phyloP scores from a whole-genome alignment of 768 basidiomycete genomes.

The Auriscalpium microsporum region DNA sequence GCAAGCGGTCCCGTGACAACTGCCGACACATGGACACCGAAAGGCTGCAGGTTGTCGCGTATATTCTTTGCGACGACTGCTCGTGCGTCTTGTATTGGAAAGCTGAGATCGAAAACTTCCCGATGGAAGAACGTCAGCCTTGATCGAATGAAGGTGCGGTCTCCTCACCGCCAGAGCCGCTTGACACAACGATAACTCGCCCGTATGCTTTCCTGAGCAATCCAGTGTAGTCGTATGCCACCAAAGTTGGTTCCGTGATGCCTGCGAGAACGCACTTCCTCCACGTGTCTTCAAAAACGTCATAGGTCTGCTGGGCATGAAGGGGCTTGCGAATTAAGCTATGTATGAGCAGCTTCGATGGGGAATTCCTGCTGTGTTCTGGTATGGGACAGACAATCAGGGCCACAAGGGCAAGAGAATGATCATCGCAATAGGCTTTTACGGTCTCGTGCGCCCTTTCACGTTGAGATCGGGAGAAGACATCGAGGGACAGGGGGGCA shows the following conservation, averaged over 20 bases:
- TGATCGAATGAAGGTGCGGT: not conserved
- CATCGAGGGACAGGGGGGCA: slow-evolving; percentile 24
- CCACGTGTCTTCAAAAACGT: slow-evolving; percentile 7
- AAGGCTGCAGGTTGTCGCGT: slow-evolving; percentile 7
- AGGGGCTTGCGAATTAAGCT: not conserved
- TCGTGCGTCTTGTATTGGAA: slow-evolving; percentile 2
- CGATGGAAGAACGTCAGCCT: not conserved
- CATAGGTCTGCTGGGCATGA: not conserved
- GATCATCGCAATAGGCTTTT: slow-evolving; percentile 22
- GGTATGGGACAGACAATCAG: slow-evolving; percentile 19
- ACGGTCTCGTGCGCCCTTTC: slow-evolving; percentile 23
- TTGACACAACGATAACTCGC: slow-evolving; percentile 22
- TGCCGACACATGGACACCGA: slow-evolving; percentile 15
- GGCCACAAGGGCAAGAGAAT: slow-evolving; percentile 22
- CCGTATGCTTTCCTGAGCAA: slow-evolving; percentile 23
- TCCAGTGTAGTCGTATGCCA: slow-evolving; percentile 21
- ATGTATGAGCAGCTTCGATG: not conserved
- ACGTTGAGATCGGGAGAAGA: slow-evolving; percentile 21
- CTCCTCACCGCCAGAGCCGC: slow-evolving; percentile 11
- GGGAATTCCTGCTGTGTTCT: not conserved
- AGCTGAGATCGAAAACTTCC: not conserved
- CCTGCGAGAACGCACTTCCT: slow-evolving; percentile 16
- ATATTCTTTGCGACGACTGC: slow-evolving; percentile 12
- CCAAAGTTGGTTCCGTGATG: slow-evolving; percentile 20
- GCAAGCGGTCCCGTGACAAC: not conserved